phyloP scores from a whole-genome alignment of 179 eudicot species.

The Drosera spatulata region DNA sequence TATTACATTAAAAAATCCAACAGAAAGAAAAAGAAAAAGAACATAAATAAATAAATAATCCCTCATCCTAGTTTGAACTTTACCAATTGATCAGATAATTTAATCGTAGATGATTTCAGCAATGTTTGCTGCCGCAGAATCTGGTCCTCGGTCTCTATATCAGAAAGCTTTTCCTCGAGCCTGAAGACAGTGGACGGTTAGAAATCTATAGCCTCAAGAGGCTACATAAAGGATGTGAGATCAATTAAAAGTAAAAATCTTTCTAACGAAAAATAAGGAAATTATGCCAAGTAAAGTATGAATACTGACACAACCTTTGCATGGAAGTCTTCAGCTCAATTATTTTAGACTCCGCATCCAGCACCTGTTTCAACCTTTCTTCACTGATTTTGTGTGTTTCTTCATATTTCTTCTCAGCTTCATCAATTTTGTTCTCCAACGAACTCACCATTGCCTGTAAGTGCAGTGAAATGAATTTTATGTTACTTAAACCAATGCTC shows the following conservation, averaged over 20 bases:
- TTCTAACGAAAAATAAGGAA: not conserved
- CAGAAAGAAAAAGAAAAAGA: constrained; percentile 3
- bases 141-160: constrained; percentile 56
- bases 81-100: constrained; percentile 39
- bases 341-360: constrained; percentile 57
- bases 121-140: constrained; percentile 46
- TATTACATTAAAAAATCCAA: not conserved
- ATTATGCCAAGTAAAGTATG: not conserved
- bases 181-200: constrained; percentile 21
- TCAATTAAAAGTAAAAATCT: not conserved
- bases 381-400: constrained; percentile 50
- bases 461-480: not conserved
- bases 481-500: not conserved
- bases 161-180: constrained; percentile 73
- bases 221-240: not conserved
- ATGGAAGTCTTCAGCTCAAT: constrained; percentile 48
- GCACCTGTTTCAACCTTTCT: constrained; percentile 49
- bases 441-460: constrained; percentile 50
- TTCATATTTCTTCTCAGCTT: constrained; percentile 54
- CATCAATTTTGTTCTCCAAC: constrained; percentile 54
- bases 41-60: not conserved
- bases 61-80: constrained; percentile 1
- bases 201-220: not conserved
- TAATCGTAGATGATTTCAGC: constrained; percentile 26
- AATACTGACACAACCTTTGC: constrained; percentile 34